Evolutionary conservation across 805 yeast genomes (phyloP).

Genomic region (Isabelozyma gotoi): DNA sequence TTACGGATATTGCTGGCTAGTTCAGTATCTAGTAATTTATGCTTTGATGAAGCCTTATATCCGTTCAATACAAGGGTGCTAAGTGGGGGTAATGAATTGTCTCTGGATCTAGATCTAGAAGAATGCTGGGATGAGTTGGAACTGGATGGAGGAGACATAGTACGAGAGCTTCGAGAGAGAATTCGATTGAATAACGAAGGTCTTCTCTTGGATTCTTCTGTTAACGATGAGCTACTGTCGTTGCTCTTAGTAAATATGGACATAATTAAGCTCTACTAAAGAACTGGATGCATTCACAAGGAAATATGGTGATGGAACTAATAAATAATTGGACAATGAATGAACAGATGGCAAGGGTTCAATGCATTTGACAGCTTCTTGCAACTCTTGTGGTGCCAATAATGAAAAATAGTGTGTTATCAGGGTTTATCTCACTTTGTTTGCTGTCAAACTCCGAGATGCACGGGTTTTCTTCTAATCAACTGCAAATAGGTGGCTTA

Average conservation of each 20-base stretch:
- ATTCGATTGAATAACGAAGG: not conserved
- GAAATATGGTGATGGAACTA: too few relatives aligned
- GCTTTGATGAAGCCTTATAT: conserved; percentile 56
- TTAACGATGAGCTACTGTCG: not conserved
- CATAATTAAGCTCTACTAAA: too few relatives aligned
- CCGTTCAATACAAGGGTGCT: conserved; percentile 61
- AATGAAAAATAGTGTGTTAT: too few relatives aligned
- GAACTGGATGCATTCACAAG: too few relatives aligned
- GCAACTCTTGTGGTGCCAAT: too few relatives aligned
- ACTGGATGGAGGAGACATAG: not conserved
- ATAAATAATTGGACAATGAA: too few relatives aligned
- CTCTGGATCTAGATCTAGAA: not conserved
- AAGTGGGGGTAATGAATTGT: conserved; percentile 39
- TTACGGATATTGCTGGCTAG: conserved; percentile 74
- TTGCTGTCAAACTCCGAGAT: too few relatives aligned
- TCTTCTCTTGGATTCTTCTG: not conserved
- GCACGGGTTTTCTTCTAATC: too few relatives aligned
- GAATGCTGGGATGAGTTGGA: not conserved
- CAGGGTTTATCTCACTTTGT: too few relatives aligned
- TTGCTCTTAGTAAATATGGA: not conserved
- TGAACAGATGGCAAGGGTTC: too few relatives aligned
- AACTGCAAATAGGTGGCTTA: too few relatives aligned
- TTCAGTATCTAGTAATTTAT: conserved; percentile 55
- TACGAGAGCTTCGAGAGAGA: not conserved
- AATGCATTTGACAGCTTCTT: too few relatives aligned